Evolutionary conservation across 2,329 filamentous ascomycete species (phyloP).

Genomic region (Colletotrichum sp.): DNA sequence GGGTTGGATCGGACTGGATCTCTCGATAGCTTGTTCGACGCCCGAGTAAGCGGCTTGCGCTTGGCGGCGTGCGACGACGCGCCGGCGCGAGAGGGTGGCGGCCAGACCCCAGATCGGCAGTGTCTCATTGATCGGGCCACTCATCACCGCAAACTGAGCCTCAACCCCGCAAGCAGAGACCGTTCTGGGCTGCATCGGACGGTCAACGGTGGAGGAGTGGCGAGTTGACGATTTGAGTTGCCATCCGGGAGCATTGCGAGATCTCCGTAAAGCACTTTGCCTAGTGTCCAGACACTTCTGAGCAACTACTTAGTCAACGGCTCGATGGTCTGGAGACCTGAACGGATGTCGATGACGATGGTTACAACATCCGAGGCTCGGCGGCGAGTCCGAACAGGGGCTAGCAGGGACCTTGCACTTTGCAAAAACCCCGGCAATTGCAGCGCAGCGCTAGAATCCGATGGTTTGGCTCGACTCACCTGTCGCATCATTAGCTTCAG

Average conservation of each 20-base stretch:
- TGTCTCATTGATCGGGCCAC: background rate
- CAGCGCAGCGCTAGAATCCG: conserved; percentile 5
- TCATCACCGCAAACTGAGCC: background rate
- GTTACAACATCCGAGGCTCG: background rate
- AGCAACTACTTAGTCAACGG: background rate
- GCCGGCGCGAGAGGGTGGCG: background rate
- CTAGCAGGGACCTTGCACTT: background rate
- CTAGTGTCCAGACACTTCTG: background rate
- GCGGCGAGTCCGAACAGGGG: conserved; percentile 9
- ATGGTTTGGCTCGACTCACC: background rate
- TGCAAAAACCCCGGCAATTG: background rate
- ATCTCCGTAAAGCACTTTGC: background rate
- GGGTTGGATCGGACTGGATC: background rate
- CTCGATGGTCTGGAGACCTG: background rate
- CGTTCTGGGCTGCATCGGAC: background rate
- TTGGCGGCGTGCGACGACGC: background rate
- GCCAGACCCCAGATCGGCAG: background rate
- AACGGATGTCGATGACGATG: background rate
- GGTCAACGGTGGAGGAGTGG: background rate
- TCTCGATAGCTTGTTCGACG: background rate
- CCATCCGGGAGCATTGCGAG: background rate
- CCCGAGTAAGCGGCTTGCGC: background rate
- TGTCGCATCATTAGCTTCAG: background rate
- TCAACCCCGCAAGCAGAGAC: background rate
- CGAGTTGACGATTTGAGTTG: background rate